Conservation (phyloP, 345 rosid genomes). For the Brassica napus region Da-Ae NC_063452.1:64542001-64542500, state of each 20-base stretch:
- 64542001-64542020: conserved; percentile 3
- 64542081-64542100: not conserved
- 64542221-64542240: not conserved
- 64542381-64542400: too few relatives aligned
- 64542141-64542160: not conserved
- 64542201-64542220: not conserved
- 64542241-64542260: not conserved
- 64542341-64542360: conserved; percentile 15
- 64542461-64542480: too few relatives aligned
- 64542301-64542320: conserved; percentile 3
- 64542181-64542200: not conserved
- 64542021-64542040: not conserved
- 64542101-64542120: not conserved
- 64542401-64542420: too few relatives aligned
- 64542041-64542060: conserved; percentile 5
- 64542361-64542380: too few relatives aligned
- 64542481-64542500: too few relatives aligned
- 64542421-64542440: too few relatives aligned
- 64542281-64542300: conserved; percentile 4
- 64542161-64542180: not conserved
- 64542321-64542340: conserved; percentile 13
- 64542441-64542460: too few relatives aligned
- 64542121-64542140: not conserved
- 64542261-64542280: not conserved
- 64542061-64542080: not conserved